Evolutionary conservation across 768 basidiomycete species (phyloP), one percentile per base, ranked within the genome.

Genomic region (Calocera viscosa): DNA sequence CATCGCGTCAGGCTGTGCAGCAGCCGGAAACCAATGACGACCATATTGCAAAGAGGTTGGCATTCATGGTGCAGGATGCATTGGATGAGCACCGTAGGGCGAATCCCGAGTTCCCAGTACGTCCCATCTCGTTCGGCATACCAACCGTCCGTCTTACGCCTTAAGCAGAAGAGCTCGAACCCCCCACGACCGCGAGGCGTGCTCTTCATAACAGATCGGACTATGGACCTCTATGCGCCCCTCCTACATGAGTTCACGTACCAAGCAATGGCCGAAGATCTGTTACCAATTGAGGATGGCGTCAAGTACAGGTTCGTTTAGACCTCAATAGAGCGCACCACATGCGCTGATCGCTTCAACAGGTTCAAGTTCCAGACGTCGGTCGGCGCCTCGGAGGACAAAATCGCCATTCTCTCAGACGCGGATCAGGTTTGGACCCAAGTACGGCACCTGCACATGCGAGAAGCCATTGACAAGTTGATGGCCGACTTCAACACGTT

Each of bases 171-270:
- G 73, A 67, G 74, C 3, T 72, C 78, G 68, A 76, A 78, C 7
- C 78, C 82, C 7, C 73, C 74, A 1, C 81, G 93, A 68, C 87
- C 89, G 14, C 85, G 89, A 67, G 86, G 84, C 2, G 89, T 91
- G 17, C 78, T 98, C 40, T 82, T 98, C 73, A 88, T 99, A 68
- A 94, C 94, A 2, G 96, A 99, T 76, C 86, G 96, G n/a, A 84
- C 94, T 2, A 92, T 99, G 88, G 96, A 99, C 76, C 86, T 87
- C 72, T 73, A 89, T 28, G 88, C 92, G 1, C 96, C 96, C 1
- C 84, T 97, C 68, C 74, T 96, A 38, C 96, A 99, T 74, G 96
- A 98, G 73, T 99, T 99, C 74, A 98, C 95, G 24, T 99, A 98
- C 76, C 96, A 98, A 76, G 95, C 96, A 0, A 99, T 99, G 96